Evolutionary conservation across 495 filamentous ascomycete species (phyloP).

Genomic region (Neurospora sp.): DNA sequence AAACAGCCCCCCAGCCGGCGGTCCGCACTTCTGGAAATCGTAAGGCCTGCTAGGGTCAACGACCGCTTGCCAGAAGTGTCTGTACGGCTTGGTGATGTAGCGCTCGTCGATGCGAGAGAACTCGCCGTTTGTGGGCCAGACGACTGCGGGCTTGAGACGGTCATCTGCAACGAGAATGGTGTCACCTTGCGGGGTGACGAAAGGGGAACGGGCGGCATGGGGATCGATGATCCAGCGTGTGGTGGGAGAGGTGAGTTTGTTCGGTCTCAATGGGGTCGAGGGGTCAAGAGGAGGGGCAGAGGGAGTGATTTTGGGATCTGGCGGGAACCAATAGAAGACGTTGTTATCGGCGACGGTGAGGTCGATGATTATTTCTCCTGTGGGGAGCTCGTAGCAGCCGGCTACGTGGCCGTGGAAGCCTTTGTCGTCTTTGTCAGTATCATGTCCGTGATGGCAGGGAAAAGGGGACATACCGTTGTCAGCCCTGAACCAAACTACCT

Average conservation of each 20-base stretch:
- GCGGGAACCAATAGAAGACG: conserved; percentile 49
- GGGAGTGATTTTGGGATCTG: conserved; percentile 21
- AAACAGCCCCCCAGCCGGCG: conserved; percentile 38
- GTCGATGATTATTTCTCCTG: conserved; percentile 41
- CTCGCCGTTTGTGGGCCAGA: conserved; percentile 42
- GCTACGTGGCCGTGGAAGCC: conserved; percentile 42
- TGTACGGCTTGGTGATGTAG: conserved; percentile 38
- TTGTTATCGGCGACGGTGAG: conserved; percentile 47
- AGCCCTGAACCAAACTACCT: conserved; percentile 40
- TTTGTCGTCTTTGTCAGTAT: conserved; percentile 10
- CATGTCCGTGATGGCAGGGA: background rate
- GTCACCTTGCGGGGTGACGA: conserved; percentile 4
- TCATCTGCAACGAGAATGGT: conserved; percentile 20
- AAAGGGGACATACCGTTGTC: too few species aligned
- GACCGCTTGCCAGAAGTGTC: conserved; percentile 44
- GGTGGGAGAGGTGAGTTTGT: conserved; percentile 37
- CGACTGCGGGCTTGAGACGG: conserved; percentile 21
- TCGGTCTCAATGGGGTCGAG: conserved; percentile 5
- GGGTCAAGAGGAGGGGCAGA: conserved; percentile 12
- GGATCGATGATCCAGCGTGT: conserved; percentile 47
- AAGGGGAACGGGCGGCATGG: conserved; percentile 18
- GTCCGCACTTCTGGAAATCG: conserved; percentile 39
- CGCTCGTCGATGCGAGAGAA: conserved; percentile 54
- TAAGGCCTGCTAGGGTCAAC: conserved; percentile 36
- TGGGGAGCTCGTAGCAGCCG: conserved; percentile 40